Evolutionary conservation across 2,329 filamentous ascomycete genomes (phyloP), one percentile per base, ranked within the genome.

Genomic region (Helotiales sp.): DNA sequence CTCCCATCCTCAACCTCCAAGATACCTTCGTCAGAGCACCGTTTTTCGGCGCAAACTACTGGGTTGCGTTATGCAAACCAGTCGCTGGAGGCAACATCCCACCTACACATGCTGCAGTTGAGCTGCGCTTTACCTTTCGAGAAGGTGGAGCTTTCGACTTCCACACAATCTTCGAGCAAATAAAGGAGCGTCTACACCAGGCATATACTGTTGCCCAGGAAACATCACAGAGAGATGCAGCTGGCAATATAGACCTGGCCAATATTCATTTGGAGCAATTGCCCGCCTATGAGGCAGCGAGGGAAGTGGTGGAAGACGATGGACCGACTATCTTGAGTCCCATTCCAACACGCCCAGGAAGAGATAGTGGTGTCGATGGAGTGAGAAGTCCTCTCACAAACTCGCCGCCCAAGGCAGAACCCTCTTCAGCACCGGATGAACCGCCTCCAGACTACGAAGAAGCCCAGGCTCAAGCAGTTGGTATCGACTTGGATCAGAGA

Each of bases 91-190:
- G 96, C 43, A 92, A 93, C 59, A 92, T 97, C 60, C 92, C 94
- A 0, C 81, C 90, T 5, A 84, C 90, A 24, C 85, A 93, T 69
- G 86, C 90, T 20, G 88, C 89, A 30, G 84, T 97, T 50, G 93
- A 96, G 75, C 79, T 97, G 72, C 93, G 92, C 77, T 85, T 97
- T 74, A 93, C 90, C 24, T 98, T 98, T 83, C 94, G 93, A 77
- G 94, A 98, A 70, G 95, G 95, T 50, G 95, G 95, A n/a, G 94
- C 94, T 66, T 96, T 91, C 78, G 93, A 97, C 73, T 98, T 97
- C 76, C 90, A 94, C 74, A 87, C 88, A 60, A 87, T 87, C 61
- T 97, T 94, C 76, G 93, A 96, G 74, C 85, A 91, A 64, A 89
- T 97, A 71, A 93, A 93, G 77, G 94, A 97, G 76, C 87, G 93